Percentiles rank a stretch among this genome's conserved stretches.
phyloP scores from a whole-genome alignment of 257 asterid species.

The Fraxinus cuspidata region DNA sequence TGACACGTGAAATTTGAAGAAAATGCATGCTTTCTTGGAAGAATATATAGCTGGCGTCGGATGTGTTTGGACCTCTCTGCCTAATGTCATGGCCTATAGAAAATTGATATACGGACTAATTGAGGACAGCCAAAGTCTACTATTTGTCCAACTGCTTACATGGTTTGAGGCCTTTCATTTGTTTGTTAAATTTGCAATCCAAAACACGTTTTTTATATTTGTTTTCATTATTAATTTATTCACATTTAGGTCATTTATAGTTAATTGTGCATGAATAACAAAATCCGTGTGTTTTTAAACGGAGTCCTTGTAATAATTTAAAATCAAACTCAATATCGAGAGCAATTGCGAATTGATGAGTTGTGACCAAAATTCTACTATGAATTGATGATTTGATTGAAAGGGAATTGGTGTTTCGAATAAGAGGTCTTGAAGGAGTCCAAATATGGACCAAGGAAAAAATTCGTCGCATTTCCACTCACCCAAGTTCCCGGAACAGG shows the following conservation, averaged over 20 bases:
- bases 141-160: background rate
- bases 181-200: background rate
- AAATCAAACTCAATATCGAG: background rate
- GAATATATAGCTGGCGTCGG: constrained; percentile 11
- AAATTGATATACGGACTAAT: background rate
- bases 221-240: background rate
- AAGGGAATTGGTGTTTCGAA: no score
- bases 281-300: background rate
- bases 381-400: no score
- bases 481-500: no score
- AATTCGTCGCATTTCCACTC: no score
- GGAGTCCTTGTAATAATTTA: background rate
- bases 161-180: background rate
- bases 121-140: background rate
- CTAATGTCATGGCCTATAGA: background rate
- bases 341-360: no score
- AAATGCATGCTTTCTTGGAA: constrained; percentile 24
- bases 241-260: constrained; percentile 38
- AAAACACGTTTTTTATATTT: constrained; percentile 9
- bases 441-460: no score
- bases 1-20: constrained; percentile 45
- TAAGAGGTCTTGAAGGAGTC: no score
- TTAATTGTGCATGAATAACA: constrained; percentile 30
- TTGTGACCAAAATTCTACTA: no score
- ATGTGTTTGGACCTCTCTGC: constrained; percentile 50